A percentile compares a stretch with the other conserved stretches of the same genome.
phyloP scores from a whole-genome alignment of 106 monocot genomes.

The Alisma plantagoaquatica region DNA sequence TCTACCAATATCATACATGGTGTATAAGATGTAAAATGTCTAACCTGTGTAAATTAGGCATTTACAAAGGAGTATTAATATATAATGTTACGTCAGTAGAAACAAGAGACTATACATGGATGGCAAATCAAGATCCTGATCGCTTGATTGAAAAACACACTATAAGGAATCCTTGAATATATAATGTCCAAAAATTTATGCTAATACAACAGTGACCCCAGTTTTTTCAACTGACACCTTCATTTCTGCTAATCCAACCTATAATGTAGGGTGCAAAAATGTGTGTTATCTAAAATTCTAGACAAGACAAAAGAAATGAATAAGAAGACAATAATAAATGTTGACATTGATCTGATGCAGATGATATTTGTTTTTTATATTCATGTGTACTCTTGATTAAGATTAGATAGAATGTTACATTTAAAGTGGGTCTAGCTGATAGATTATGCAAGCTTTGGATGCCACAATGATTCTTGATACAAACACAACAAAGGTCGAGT shows the following conservation, averaged over 20 bases:
- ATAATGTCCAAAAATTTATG: constrained; percentile 96
- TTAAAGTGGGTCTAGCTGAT: no score
- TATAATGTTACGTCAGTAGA: no score
- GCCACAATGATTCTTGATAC: no score
- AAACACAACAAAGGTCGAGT: no score
- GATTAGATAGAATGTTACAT: no score
- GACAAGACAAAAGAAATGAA: not conserved
- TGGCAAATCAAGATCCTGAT: constrained; percentile 80
- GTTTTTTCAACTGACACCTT: constrained; percentile 84
- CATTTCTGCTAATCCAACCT: constrained; percentile 94
- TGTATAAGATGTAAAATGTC: no score
- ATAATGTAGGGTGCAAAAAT: not conserved
- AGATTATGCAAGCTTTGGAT: no score
- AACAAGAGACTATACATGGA: constrained; percentile 85
- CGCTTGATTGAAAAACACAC: constrained; percentile 75
- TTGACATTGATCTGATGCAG: not conserved
- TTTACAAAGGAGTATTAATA: no score
- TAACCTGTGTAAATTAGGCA: no score
- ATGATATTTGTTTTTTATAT: no score
- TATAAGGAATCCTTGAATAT: constrained; percentile 90
- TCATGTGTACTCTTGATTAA: no score
- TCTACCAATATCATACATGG: no score
- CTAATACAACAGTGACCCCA: constrained; percentile 91
- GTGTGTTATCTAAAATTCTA: not conserved
- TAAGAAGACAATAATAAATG: not conserved